Conservation (phyloP, 805 yeast genomes). For the Yarrowia alimentaria region DNA sequence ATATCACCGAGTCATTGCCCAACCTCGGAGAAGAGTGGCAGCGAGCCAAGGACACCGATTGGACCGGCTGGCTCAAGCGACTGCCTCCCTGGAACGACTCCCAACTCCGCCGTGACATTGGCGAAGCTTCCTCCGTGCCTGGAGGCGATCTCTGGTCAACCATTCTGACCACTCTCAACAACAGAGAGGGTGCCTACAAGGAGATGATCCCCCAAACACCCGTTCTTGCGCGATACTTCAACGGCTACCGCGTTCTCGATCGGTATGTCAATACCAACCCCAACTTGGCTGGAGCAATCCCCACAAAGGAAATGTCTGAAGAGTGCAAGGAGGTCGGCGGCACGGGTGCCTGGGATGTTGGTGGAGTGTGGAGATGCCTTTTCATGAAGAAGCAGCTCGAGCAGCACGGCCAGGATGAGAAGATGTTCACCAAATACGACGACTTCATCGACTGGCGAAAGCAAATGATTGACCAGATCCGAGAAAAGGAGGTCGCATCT, state of each 20-base stretch:
- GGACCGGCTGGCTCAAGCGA: slow-evolving; percentile 18
- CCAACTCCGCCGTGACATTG: neutral
- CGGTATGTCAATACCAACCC: slow-evolving; percentile 19
- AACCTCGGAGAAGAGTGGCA: slow-evolving; percentile 12
- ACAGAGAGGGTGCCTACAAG: slow-evolving; percentile 2
- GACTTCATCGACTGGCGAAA: slow-evolving; percentile 28
- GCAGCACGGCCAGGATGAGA: slow-evolving; percentile 3
- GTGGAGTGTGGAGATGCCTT: slow-evolving; percentile 88
- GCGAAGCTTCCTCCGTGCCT: neutral
- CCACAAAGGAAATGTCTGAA: slow-evolving; percentile 35
- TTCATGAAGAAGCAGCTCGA: slow-evolving; percentile 41
- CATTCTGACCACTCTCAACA: slow-evolving; percentile 8
- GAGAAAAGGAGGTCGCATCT: slow-evolving; percentile 17
- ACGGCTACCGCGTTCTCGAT: slow-evolving; percentile 24
- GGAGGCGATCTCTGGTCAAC: slow-evolving; percentile 26
- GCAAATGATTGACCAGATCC: slow-evolving; percentile 27
- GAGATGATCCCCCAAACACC: slow-evolving; percentile 24
- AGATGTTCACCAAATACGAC: slow-evolving; percentile 27
- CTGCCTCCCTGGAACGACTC: slow-evolving; percentile 3
- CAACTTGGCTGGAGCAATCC: slow-evolving; percentile 25
- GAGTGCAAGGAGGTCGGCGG: slow-evolving; percentile 68
- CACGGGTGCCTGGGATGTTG: slow-evolving; percentile 73
- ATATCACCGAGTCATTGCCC: slow-evolving; percentile 7
- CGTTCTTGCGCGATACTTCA: slow-evolving; percentile 21
- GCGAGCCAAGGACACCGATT: slow-evolving; percentile 7